Percentiles rank a stretch among this genome's conserved stretches.
These are phyloP conservation scores for Thermothielavioides terrestris DNA, from an alignment of 495 filamentous ascomycete genomes.

Conservation along the genomic window DNA sequence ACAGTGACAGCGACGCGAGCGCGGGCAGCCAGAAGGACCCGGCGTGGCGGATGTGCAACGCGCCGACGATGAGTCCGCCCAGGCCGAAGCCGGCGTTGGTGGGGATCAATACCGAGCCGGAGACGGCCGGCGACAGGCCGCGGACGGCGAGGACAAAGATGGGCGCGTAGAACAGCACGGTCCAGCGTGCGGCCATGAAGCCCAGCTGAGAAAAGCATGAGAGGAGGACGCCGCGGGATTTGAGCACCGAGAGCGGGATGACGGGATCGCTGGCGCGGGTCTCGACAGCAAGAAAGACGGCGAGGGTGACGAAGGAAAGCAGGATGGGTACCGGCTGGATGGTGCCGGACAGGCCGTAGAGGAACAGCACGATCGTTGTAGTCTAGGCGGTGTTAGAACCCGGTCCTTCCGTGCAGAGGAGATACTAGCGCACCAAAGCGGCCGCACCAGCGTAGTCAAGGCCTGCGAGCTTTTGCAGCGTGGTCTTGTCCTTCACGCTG, in stretches of 20 bases:
- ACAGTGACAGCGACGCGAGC: conserved; percentile 45
- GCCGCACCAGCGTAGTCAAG: conserved; percentile 64
- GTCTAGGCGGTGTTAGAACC: conserved; percentile 24
- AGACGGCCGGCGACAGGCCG: conserved; percentile 53
- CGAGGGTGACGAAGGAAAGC: conserved; percentile 44
- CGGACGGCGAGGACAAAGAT: conserved; percentile 65
- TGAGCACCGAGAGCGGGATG: conserved; percentile 57
- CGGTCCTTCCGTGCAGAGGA: no score
- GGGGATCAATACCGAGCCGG: conserved; percentile 63
- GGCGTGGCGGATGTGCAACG: conserved; percentile 57
- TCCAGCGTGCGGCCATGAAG: conserved; percentile 70
- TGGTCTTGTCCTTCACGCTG: conserved; percentile 17
- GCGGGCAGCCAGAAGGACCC: conserved; percentile 58
- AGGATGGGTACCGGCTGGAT: conserved; percentile 51
- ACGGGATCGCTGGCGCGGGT: conserved; percentile 52
- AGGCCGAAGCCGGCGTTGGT: conserved; percentile 67
- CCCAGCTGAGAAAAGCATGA: conserved; percentile 60
- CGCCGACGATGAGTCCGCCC: conserved; percentile 61
- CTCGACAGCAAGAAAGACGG: conserved; percentile 55
- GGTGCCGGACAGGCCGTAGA: conserved; percentile 52
- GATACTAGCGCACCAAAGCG: conserved; percentile 41
- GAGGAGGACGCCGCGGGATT: conserved; percentile 53
- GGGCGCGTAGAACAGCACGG: conserved; percentile 67
- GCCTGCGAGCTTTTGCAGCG: conserved; percentile 43
- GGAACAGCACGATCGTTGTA: conserved; percentile 50